phyloP scores from a whole-genome alignment of 257 asterid genomes.

The Apocynum venetum region DNA sequence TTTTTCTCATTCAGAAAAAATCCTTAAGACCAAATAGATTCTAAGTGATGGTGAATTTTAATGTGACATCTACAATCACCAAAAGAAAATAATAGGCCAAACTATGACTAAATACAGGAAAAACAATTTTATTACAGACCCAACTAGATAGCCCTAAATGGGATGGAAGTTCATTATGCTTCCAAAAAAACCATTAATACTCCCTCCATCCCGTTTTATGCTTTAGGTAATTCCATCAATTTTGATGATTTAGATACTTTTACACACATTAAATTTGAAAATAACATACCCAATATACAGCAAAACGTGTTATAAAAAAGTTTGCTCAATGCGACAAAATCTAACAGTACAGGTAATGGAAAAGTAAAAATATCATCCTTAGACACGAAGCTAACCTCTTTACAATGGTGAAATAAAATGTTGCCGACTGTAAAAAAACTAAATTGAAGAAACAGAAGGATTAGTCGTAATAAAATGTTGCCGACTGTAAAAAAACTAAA shows the following conservation, averaged over 20 bases:
- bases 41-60: not conserved
- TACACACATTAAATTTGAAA: no score
- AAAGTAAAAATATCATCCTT: not conserved
- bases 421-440: no score
- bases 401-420: not conserved
- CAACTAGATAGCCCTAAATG: not conserved
- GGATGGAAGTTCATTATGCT: no score
- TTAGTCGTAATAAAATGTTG: no score
- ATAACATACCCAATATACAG: no score
- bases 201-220: no score
- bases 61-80: not conserved
- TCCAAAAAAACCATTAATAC: not conserved
- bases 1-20: not conserved
- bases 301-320: not conserved
- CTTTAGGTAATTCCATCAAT: no score
- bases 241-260: no score
- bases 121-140: not conserved
- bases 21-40: not conserved
- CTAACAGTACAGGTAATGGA: not conserved
- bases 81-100: not conserved
- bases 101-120: not conserved
- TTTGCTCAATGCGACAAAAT: not conserved
- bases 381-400: conserved; percentile 9
- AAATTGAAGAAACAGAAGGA: no score
- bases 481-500: conserved; percentile 19